Base-by-base conservation (phyloP, 108 stramenopile species). In the Cylindrotheca fusiformis region DNA sequence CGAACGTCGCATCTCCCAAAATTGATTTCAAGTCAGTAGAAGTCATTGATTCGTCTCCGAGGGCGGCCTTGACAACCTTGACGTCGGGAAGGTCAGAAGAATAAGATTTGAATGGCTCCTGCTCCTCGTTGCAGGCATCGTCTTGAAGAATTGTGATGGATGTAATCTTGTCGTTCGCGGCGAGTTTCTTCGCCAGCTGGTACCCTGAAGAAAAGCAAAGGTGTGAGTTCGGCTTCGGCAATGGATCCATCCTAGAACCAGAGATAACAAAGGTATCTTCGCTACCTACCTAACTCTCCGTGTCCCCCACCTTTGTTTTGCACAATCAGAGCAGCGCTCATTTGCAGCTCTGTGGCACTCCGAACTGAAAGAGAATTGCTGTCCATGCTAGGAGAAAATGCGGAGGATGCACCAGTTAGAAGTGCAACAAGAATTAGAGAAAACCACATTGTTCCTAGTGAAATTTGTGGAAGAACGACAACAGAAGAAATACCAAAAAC, bases 251-350 rank as follows among this genome's bases (percentile, higher is more conserved):
- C 14, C 14, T 6, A 33, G 1, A 41, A 25, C 50, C 28, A 51
- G 23, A 51, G 28, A 55, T 4, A 67, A 20, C n/a, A 14, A 47
- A 56, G 27, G 45, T 17, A 55, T 48, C 54, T 46, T 2, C 14
- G 12, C 26, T 29, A 54, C 76, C 27, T 77, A 68, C 82, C 90
- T 19, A 92, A 67, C 59, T 92, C 91, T 24, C 91, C 91, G 56
- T 92, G 91, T 1, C 91, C 91, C 4, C 87, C 91, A 21, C 91
- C 91, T 67, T 92, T 92, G 69, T 92, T 92, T 69, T 92, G 91
- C 0, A 92, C 86, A 70, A 92, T 92, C 31, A 92, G 67, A 6
- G 91, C 91, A 4, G 84, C 60, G 23, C 54, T 55, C 54, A 55
- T 55, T 4, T 55, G 54, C 4, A 55, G 54, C 12, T 55, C 31